phyloP scores from a whole-genome alignment of 495 filamentous ascomycete species.

The Astrothelium subdiscretum region DNA sequence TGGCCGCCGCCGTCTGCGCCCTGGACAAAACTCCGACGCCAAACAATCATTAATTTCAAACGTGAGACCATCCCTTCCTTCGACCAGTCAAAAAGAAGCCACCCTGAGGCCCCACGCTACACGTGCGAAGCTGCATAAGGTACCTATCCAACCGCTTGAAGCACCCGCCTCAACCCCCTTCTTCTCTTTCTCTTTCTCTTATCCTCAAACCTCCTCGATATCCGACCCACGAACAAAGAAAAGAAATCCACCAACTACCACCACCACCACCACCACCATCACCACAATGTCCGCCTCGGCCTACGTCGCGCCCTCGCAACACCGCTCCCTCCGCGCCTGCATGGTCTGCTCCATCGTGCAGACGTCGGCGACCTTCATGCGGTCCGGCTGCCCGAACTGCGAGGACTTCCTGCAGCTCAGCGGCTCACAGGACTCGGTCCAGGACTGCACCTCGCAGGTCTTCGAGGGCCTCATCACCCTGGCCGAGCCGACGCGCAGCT shows the following conservation, averaged over 20 bases:
- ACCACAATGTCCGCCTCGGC: not conserved
- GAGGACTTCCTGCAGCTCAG: constrained; percentile 76
- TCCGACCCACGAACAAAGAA: too few relatives aligned
- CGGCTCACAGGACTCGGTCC: constrained; percentile 64
- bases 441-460: constrained; percentile 88
- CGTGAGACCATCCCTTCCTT: not conserved
- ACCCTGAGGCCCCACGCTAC: too few relatives aligned
- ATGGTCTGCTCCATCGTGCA: constrained; percentile 97
- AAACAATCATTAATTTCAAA: not conserved
- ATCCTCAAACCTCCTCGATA: not conserved
- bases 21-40: not conserved
- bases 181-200: not conserved
- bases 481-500: constrained; percentile 63
- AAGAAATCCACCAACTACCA: not conserved
- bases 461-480: constrained; percentile 83
- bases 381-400: constrained; percentile 82
- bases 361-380: constrained; percentile 17
- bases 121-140: too few relatives aligned
- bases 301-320: constrained; percentile 13
- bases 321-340: constrained; percentile 79
- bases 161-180: not conserved
- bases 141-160: not conserved
- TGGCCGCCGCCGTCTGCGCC: not conserved
- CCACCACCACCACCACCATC: not conserved
- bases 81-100: too few relatives aligned